Evolutionary conservation across 2,329 filamentous ascomycete species (phyloP), one percentile per base, ranked within the genome.

Genomic region (Fusarium illudens): DNA sequence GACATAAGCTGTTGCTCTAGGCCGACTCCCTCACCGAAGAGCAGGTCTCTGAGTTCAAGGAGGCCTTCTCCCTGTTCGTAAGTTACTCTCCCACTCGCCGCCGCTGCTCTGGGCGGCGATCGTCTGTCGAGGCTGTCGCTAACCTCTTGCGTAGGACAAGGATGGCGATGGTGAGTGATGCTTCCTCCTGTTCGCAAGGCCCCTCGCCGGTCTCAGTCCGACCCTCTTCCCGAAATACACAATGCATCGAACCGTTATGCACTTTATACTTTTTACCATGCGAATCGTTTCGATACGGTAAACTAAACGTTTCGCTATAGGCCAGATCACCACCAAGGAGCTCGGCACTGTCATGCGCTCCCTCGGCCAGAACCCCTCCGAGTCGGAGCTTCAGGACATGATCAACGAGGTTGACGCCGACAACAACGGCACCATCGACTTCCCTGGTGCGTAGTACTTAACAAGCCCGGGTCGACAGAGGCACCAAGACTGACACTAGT

Each of bases 41-140:
- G 86, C 96, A 99, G 89, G 96, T 99, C 81, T 98, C 96, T 81
- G 96, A 99, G 87, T 99, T 98, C 88, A 99, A 98, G 92, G 96
- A 99, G 87, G 96, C 96, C 58, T 99, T 99, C 86, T 99, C 96
- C 81, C 93, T 99, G 73, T 99, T 99, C 84, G 96, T 99, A 91
- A 91, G 96, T 83, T 22, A 46, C 42, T 19, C 54, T 32, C 11
- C 37, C 36, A 30, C 32, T 51, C 30, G 49, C 51, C 53, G 25
- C 51, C 37, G 32, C n/a, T 37, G 15, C 15, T 25, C 33, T 39
- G 17, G 19, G 33, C 25, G 29, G 42, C 37, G 15, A 32, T 48
- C 33, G 50, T 34, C 30, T 32, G 22, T 36, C 48, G 61, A 61
- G 39, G 46, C 30, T 57, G 58, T 67, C 64, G 64, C 75, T 79